phyloP scores from a whole-genome alignment of 805 yeast genomes.

The Cyberlindnera lachancei region DNA sequence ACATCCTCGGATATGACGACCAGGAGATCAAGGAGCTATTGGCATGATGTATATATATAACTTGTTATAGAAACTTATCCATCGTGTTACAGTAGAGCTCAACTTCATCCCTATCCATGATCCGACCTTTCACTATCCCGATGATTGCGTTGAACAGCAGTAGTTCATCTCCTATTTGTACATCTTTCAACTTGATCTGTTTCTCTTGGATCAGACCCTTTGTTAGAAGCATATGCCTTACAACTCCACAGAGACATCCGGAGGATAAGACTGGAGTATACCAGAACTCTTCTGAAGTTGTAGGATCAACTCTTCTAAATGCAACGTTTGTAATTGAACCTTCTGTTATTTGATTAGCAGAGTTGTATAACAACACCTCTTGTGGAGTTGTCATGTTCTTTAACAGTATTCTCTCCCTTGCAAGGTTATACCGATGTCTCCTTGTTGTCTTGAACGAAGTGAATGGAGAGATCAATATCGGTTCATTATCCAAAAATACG shows the following conservation, averaged over 20 bases:
- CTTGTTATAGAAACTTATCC: neutral
- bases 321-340: slow-evolving; percentile 83
- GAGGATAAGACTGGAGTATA: slow-evolving; percentile 69
- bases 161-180: slow-evolving; percentile 60
- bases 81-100: neutral
- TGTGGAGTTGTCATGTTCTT: slow-evolving; percentile 25
- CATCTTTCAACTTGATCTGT: slow-evolving; percentile 35
- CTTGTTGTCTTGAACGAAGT: slow-evolving; percentile 84
- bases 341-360: slow-evolving; percentile 58
- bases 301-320: slow-evolving; percentile 25
- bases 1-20: slow-evolving; percentile 69
- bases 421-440: slow-evolving; percentile 53
- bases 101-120: slow-evolving; percentile 20
- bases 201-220: slow-evolving; percentile 49
- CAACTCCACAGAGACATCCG: slow-evolving; percentile 85
- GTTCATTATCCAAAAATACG: slow-evolving; percentile 51
- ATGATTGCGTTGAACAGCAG: slow-evolving; percentile 74
- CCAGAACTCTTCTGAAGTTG: slow-evolving; percentile 42
- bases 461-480: slow-evolving; percentile 57
- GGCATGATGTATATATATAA: slow-evolving; percentile 1
- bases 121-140: slow-evolving; percentile 64
- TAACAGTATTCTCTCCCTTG: slow-evolving; percentile 44
- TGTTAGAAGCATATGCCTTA: slow-evolving; percentile 54
- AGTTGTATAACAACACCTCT: slow-evolving; percentile 70
- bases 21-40: slow-evolving; percentile 33